Base-by-base conservation (phyloP, 352 stramenopile species). In the Globisporangium camurandrum region DNA sequence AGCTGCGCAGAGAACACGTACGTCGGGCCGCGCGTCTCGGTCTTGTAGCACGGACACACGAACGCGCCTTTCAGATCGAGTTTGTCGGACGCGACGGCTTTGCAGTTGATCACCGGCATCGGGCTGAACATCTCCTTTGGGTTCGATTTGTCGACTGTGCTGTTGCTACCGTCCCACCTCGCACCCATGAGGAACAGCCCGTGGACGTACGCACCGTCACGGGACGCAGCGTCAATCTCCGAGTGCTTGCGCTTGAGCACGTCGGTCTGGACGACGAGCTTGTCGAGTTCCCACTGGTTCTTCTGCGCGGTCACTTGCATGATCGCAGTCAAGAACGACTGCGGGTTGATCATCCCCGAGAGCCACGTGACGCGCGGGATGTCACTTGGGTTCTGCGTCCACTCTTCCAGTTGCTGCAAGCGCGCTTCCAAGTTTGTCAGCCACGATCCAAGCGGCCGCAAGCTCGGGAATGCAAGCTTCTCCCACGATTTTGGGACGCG, bases 51-150 rank as follows among this genome's bases (percentile, higher is more conserved):
- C 23, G 96, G 96, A 60, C 96, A 98, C 5, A 95, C 54, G 66
- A 97, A 98, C 24, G 97, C 80, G 3, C 92, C 95, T 46, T 96
- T 97, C 30, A 95, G 50, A 45, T 98, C 95, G 3, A 96, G 82
- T 54, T 98, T 98, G 59, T 99, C 95, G 6, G 84, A 67, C 0
- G 90, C 84, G 12, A 99, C 90, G 26, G 95, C 96, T 61, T 97
- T 97, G 61, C 97, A 96, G 66, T 98, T 97, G 64, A 99, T 97
- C 45, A 99, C 86, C 20, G 96, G 96, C 92, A 99, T 98, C 22
- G 76, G 50, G 36, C 77, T 98, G 59, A 98, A 99, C 92, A 99
- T 99, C 63, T 99, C 96, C 65, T 98, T 98, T 14, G 96, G 96
- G 49, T 94, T 80, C 19, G 84, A 97, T 30, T 95, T 96, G 56